phyloP scores from a whole-genome alignment of 208 protist genomes.

The Leishmania aethiopica region DNA sequence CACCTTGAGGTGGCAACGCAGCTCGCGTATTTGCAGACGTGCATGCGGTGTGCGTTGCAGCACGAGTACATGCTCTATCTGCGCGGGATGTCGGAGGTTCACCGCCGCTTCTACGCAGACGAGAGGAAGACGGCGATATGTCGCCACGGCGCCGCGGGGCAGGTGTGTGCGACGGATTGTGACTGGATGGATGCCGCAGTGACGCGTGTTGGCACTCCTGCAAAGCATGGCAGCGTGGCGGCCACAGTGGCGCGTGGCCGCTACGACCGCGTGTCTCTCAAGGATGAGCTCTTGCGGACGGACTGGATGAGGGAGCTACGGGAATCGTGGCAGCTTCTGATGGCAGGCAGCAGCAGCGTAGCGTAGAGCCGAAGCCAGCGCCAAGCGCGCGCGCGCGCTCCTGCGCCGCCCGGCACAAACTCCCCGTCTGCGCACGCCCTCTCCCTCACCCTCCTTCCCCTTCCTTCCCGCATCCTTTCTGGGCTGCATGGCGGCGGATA shows the following conservation, averaged over 20 bases:
- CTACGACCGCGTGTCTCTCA: slow-evolving; percentile 1
- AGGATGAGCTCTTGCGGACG: slow-evolving; percentile 4
- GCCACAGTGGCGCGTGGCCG: not conserved
- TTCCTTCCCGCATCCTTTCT: not conserved
- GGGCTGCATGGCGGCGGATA: not conserved
- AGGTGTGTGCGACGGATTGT: not conserved
- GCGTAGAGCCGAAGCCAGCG: not conserved
- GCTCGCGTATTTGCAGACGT: slow-evolving; percentile 13
- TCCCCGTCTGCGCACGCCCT: not conserved
- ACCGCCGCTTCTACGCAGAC: not conserved
- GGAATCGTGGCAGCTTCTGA: slow-evolving; percentile 23
- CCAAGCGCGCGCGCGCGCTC: not conserved
- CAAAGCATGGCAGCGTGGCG: not conserved
- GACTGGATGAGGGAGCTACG: slow-evolving; percentile 25
- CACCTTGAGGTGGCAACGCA: slow-evolving; percentile 18
- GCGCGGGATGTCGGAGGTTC: slow-evolving; percentile 18
- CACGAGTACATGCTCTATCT: slow-evolving; percentile 24
- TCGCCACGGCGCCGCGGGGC: not conserved
- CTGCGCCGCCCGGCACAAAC: not conserved
- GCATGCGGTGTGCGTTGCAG: slow-evolving; percentile 22
- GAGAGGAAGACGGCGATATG: not conserved
- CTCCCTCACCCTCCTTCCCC: too few relatives aligned
- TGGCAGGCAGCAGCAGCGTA: slow-evolving; percentile 25
- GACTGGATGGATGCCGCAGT: too few relatives aligned
- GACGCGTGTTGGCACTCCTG: not conserved